Evolutionary conservation across 768 basidiomycete genomes (phyloP).

Genomic region (Xerocomus spinulosus): DNA sequence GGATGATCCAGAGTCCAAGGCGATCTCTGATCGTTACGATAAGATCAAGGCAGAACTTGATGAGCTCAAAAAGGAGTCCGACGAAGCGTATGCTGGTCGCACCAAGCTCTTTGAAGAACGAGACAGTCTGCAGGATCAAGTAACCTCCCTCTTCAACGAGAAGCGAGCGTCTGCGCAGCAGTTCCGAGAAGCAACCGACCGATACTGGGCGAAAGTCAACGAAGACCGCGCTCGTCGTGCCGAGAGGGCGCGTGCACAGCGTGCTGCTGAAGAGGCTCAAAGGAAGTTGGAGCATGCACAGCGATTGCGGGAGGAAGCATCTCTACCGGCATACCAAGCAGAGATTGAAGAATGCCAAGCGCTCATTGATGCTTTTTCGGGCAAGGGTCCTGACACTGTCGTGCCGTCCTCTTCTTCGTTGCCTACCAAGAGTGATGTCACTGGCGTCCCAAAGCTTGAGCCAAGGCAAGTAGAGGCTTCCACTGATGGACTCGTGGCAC

Average conservation of each 20-base stretch:
- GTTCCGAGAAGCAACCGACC: conserved; percentile 81
- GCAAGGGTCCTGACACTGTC: conserved; percentile 49
- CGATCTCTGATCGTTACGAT: conserved; percentile 75
- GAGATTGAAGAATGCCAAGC: conserved; percentile 97
- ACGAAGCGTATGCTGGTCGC: conserved; percentile 78
- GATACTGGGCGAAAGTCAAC: conserved; percentile 75
- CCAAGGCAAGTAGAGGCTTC: conserved; percentile 75
- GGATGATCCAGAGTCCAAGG: conserved; percentile 87
- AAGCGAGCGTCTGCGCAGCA: conserved; percentile 70
- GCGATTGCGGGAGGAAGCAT: conserved; percentile 86
- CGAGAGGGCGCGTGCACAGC: conserved; percentile 71
- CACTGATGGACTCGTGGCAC: conserved; percentile 59
- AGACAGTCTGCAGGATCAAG: conserved; percentile 59
- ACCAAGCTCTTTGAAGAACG: conserved; percentile 86
- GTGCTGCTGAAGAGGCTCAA: conserved; percentile 68
- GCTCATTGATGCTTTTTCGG: conserved; percentile 79
- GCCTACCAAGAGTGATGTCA: conserved; percentile 41
- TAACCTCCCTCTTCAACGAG: conserved; percentile 66
- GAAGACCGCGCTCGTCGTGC: conserved; percentile 85
- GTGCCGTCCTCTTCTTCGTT: conserved; percentile 40
- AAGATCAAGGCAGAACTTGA: conserved; percentile 81
- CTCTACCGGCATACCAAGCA: conserved; percentile 81
- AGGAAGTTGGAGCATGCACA: conserved; percentile 78
- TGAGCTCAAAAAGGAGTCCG: conserved; percentile 77
- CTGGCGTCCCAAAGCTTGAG: conserved; percentile 76